Evolutionary conservation across 106 monocot genomes (phyloP), one percentile per base, ranked within the genome.

Genomic region (Amphibolis antarctica): DNA sequence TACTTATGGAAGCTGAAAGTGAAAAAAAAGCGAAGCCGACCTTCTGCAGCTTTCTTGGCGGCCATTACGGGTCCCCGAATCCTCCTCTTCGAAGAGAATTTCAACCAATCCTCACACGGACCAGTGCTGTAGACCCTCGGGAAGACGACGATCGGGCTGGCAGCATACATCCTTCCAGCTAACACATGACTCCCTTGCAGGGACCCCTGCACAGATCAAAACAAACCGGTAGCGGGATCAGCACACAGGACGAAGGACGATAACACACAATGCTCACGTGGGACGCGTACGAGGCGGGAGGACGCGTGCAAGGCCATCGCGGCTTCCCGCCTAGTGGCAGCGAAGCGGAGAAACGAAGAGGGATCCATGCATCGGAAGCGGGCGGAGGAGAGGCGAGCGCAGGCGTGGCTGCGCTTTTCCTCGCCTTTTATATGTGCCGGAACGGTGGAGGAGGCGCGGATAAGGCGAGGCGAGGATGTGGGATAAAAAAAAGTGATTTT

Each of bases 21-120:
- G 7, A 36, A 36, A 36, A 36, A 7, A 36, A 36, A 4, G 4
- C 36, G 7, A 36, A 36, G 7, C 36, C 36, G 7, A 94, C 94
- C 94, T 75, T 86, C 67, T 4, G 76, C 65, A 1, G 83, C 78
- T 54, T 89, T 96, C 71, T 89, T 96, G 21, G 83, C 86, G 0
- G 84, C 83, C 86, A 96, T 96, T 9, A 82, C 66, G 14, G 86
- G 86, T 25, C 89, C 94, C 10, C 86, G 69, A 18, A 82, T 71
- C 48, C 94, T 76, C 73, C 79, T 65, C 63, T 83, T 89, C 20
- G 80, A 86, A 24, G 44, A 44, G 7, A 66, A 74, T n/a, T 70
- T 58, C 44, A 26, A 9, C 11, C 53, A 53, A 1, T 29, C 72
- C 3, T 79, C 75, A 20, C 25, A 17, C 11, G 48, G 24, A 26